Conservation (phyloP, 345 rosid species). For the Eucalyptus regnans region DNA sequence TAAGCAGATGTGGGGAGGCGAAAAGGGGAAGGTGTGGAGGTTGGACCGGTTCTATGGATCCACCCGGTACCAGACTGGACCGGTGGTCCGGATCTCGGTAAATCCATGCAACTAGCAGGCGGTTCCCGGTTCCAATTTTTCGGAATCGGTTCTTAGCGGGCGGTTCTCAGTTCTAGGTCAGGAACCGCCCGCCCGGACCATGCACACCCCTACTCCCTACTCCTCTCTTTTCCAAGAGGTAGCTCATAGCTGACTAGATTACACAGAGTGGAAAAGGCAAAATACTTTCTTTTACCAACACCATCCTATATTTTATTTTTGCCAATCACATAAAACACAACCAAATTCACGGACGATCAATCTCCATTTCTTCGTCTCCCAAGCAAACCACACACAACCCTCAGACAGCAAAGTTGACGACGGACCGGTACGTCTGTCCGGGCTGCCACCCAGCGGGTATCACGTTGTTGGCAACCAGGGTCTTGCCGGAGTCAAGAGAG, state of each 20-base stretch:
- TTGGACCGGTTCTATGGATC: too few species aligned
- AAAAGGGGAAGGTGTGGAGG: too few species aligned
- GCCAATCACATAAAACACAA: background rate
- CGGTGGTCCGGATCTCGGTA: too few species aligned
- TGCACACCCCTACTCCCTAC: too few species aligned
- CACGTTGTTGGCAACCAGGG: conserved; percentile 20
- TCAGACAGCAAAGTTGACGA: conserved; percentile 15
- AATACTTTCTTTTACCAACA: background rate
- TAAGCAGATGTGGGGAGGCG: too few species aligned
- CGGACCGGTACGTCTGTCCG: conserved; percentile 35
- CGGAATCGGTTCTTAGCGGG: too few species aligned
- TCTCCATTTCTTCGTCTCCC: background rate
- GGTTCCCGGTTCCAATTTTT: too few species aligned
- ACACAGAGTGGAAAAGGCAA: background rate
- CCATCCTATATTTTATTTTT: background rate
- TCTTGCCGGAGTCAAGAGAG: conserved; percentile 7
- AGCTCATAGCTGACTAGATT: background rate
- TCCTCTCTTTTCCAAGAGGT: background rate
- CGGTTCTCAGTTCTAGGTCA: too few species aligned
- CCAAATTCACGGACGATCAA: background rate
- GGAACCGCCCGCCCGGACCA: too few species aligned
- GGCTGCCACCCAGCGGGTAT: conserved; percentile 51
- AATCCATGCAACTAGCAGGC: too few species aligned
- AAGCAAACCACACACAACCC: background rate
- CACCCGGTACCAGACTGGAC: too few species aligned